Conservation (phyloP, 768 basidiomycete genomes). For the Hygrophoropsis aurantiaca region DNA sequence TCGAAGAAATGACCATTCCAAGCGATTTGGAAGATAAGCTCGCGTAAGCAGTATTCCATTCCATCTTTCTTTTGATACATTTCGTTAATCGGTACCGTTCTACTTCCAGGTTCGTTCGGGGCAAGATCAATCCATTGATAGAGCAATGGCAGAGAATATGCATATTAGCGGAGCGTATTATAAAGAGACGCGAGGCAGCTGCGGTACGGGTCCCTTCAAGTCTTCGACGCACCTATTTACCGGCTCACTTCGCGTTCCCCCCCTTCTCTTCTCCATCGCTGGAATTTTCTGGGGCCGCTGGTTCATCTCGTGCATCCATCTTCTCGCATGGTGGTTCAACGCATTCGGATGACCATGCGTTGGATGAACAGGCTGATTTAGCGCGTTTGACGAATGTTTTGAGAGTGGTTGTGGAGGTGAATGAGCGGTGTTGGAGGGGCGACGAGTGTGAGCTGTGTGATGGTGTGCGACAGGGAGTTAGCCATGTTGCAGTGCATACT, state of each 20-base stretch:
- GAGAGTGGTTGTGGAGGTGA: slow-evolving; percentile 74
- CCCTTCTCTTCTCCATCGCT: slow-evolving; percentile 38
- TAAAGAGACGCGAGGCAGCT: slow-evolving; percentile 89
- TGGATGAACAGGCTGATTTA: slow-evolving; percentile 70
- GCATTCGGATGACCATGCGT: slow-evolving; percentile 23
- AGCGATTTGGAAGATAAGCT: slow-evolving; percentile 92
- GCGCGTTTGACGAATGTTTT: slow-evolving; percentile 82
- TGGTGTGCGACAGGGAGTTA: slow-evolving; percentile 73
- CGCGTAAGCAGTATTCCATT: slow-evolving; percentile 42
- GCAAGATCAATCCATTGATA: slow-evolving; percentile 72
- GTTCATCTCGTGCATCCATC: slow-evolving; percentile 15
- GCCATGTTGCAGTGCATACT: slow-evolving; percentile 63
- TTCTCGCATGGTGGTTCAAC: slow-evolving; percentile 8
- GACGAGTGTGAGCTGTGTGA: slow-evolving; percentile 79
- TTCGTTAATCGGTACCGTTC: slow-evolving; percentile 1
- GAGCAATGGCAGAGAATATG: slow-evolving; percentile 93
- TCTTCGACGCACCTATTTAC: slow-evolving; percentile 61
- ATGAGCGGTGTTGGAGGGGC: slow-evolving; percentile 80
- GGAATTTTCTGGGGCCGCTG: slow-evolving; percentile 27
- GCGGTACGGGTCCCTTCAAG: slow-evolving; percentile 74
- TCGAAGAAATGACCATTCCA: slow-evolving; percentile 92
- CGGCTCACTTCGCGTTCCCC: slow-evolving; percentile 69
- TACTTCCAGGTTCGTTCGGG: slow-evolving; percentile 64
- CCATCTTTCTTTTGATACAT: neutral
- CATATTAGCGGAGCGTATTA: slow-evolving; percentile 80